Base-by-base conservation (phyloP, 257 asterid species). In the Ophiorrhiza pumila region DNA sequence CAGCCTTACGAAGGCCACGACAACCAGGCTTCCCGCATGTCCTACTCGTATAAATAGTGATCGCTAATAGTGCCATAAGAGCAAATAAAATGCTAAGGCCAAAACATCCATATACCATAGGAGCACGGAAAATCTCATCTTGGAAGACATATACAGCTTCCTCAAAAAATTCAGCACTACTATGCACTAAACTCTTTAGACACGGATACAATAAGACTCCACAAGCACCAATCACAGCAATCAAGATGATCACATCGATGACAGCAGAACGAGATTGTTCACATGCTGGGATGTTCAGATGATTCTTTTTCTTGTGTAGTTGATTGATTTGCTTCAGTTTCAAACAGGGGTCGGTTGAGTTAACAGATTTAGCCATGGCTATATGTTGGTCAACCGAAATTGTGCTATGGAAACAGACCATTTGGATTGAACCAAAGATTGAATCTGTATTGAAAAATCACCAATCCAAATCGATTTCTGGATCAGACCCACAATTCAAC, bases 11-110 rank as follows among this genome's bases (percentile, higher is more conserved):
- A 4, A 95, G 96, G 82, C 99, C 97, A 0, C 83, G 86, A 60
- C 99, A 95, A 9, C 94, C 91, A 1, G 83, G 77, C 76, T 76
- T 90, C 74, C 98, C 96, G 56, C 99, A 95, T 55, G 85, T 77
- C 32, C 83, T 71, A 32, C 85, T 86, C 1, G 87, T 82, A 76
- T 84, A 92, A 2, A 87, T 58, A 0, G 75, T 74, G 79, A 92
- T 85, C 0, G 90, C 92, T 53, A 88, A 74, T 7, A 90, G 84
- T 12, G 98, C 97, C 46, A 78, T 70, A 1, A 75, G 80, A 2
- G 96, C 89, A 62, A 85, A 87, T 25, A 85, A 71, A 68, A 90
- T 83, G 75, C 97, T 82, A 0, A 95, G 85, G 9, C 97, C 98
- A 71, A 95, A 83, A 73, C 98, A 95, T 17, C 86, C 87, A 31